Base-by-base conservation (phyloP, 2,329 filamentous ascomycete species). In the Podosphaera xanthii region DNA sequence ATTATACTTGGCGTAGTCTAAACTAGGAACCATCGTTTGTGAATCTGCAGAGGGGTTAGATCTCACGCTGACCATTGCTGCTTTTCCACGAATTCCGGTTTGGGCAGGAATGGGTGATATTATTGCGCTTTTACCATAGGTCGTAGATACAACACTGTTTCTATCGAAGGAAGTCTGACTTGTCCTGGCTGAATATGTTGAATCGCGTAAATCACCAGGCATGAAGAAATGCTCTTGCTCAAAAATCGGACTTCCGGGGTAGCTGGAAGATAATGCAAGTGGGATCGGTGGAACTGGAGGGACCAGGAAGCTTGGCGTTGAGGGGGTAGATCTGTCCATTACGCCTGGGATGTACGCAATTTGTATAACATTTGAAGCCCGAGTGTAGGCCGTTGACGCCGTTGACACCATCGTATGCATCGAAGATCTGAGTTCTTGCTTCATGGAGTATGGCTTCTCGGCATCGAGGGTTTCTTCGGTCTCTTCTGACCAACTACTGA, bases 291-390 rank as follows among this genome's bases (percentile, higher is more conserved):
- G 92, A 3, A 98, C 90, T 0, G 91, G 91, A n/a, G 90, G 89
- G 3, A 94, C 86, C 57, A 91, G 78, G 30, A 88, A 74, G 46
- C 81, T 82, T 2, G 87, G 87, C 0, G 88, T 91, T n/a, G 85
- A 83, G 4, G 87, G 86, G 6, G 84, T 83, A 10, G 90, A 89
- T 64, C 91, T 81, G 73, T 96, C 96, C 61, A 88, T 96, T 67
- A 97, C 90, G 61, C 92, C 92, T 12, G 92, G 92, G 64, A 98
- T 97, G 71, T 97, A 98, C 59, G 92, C 92, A 72, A 98, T 98
- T 73, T 97, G 92, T 67, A 98, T 98, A 69, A 98, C 91, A 74
- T 98, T 98, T 67, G 92, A 97, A 56, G 92, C 92, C 62, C 92
- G 83, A 22, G 92, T 97, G 61, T 96, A 79, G 61, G 97, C 89